Evolutionary conservation across 345 rosid genomes (phyloP).

Genomic region (Pugionium cornutum): DNA sequence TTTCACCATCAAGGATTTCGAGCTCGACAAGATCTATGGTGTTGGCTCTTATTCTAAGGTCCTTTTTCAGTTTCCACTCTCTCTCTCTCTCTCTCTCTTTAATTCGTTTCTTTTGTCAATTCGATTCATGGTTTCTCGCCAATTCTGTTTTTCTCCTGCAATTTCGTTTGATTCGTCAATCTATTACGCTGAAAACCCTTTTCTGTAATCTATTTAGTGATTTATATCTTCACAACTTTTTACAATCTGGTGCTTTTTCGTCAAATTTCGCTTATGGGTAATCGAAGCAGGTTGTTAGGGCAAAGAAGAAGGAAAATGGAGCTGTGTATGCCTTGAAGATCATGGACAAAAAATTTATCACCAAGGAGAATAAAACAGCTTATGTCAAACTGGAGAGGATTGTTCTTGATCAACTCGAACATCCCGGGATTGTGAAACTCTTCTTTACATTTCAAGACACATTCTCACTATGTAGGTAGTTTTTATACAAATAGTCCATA

Average conservation of each 20-base stretch:
- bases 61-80: background rate
- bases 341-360: conserved; percentile 97
- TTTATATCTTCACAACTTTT: too few species aligned
- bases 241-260: conserved; percentile 3
- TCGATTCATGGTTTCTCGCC: too few species aligned
- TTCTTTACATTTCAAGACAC: conserved; percentile 93
- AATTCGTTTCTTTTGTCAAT: too few species aligned
- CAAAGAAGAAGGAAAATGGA: conserved; percentile 90
- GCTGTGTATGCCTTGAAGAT: conserved; percentile 88
- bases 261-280: too few species aligned
- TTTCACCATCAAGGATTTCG: conserved; percentile 83
- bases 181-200: too few species aligned
- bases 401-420: conserved; percentile 95
- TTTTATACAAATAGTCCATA: conserved; percentile 12
- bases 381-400: conserved; percentile 94
- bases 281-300: conserved; percentile 79
- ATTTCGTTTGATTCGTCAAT: background rate
- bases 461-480: conserved; percentile 76
- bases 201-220: too few species aligned
- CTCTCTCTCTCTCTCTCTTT: background rate
- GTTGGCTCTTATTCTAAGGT: conserved; percentile 99
- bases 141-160: background rate
- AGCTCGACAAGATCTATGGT: conserved; percentile 96
- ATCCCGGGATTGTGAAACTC: conserved; percentile 89
- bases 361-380: conserved; percentile 96